phyloP scores from a whole-genome alignment of 352 stramenopile genomes.

The Pythium coloratum region DNA sequence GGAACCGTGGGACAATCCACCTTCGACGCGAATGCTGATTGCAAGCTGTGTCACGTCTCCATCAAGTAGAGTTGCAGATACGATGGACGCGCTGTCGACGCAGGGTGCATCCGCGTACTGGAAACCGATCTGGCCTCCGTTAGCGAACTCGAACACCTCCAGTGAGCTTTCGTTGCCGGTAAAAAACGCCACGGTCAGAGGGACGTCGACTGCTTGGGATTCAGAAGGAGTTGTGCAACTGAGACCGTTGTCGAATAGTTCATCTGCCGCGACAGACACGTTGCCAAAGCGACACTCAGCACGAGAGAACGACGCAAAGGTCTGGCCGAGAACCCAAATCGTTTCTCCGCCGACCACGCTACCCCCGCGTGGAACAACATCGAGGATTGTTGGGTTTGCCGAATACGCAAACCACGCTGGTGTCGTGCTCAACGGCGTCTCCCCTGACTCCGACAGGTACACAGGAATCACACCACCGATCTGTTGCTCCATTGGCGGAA shows the following conservation, averaged over 20 bases:
- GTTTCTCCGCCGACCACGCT: conserved; percentile 6
- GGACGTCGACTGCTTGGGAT: background rate
- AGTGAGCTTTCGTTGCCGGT: conserved; percentile 1
- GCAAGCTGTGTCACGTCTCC: background rate
- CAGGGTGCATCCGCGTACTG: background rate
- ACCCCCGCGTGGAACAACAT: conserved; percentile 1
- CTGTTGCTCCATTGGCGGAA: background rate
- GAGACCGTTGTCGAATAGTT: conserved; percentile 18
- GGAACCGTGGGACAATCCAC: background rate
- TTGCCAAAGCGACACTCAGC: conserved; percentile 18
- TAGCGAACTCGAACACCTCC: background rate
- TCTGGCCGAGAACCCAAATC: conserved; percentile 17
- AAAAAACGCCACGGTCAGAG: conserved; percentile 2
- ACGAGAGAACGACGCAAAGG: conserved; percentile 15
- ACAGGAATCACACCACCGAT: conserved; percentile 4
- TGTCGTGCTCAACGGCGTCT: background rate
- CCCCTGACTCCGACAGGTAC: background rate
- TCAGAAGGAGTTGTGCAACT: conserved; percentile 10
- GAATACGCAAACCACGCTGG: conserved; percentile 23
- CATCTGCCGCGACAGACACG: background rate
- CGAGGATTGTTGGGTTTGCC: background rate
- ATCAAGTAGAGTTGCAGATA: background rate
- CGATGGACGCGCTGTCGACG: background rate
- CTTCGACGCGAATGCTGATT: conserved; percentile 1
- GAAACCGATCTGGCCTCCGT: background rate